A percentile compares a stretch with the other conserved stretches of the same genome.
These are phyloP conservation scores for Aspergillus coremiiformis DNA, from an alignment of 495 filamentous ascomycete genomes.

Conservation along the genomic window DNA sequence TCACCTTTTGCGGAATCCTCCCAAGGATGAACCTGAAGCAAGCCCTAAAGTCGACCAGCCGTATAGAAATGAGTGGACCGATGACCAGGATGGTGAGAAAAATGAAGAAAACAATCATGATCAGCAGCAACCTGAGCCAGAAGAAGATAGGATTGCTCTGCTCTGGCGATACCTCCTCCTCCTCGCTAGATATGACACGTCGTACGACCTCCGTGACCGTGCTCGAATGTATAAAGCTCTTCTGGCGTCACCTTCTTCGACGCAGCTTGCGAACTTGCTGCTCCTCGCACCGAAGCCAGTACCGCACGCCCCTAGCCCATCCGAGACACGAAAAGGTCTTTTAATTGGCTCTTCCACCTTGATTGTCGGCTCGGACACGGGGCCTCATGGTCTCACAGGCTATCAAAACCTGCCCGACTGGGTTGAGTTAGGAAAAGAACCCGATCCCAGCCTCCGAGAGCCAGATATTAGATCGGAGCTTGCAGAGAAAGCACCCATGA, in stretches of 20 bases:
- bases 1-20: conserved; percentile 57
- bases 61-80: conserved; percentile 36
- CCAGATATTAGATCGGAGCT: conserved; percentile 26
- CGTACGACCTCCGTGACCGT: conserved; percentile 90
- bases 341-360: conserved; percentile 77
- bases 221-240: conserved; percentile 80
- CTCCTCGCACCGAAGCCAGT: conserved; percentile 91
- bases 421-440: conserved; percentile 75
- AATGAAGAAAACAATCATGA: conserved; percentile 22
- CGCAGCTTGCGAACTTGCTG: conserved; percentile 81
- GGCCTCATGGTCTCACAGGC: conserved; percentile 60
- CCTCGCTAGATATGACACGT: conserved; percentile 83
- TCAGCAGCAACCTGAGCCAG: conserved; percentile 15
- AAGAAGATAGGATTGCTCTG: conserved; percentile 56
- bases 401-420: conserved; percentile 76
- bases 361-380: conserved; percentile 68
- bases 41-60: conserved; percentile 15
- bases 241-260: conserved; percentile 61
- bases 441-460: conserved; percentile 64
- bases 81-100: conserved; percentile 31
- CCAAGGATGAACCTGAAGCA: conserved; percentile 18
- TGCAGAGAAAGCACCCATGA: conserved; percentile 29
- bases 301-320: conserved; percentile 77
- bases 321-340: conserved; percentile 66
- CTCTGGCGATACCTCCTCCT: conserved; percentile 82